These are phyloP conservation scores for Cyberlindnera mississippiensis DNA, from an alignment of 805 yeast genomes.

Conservation along the genomic window DNA sequence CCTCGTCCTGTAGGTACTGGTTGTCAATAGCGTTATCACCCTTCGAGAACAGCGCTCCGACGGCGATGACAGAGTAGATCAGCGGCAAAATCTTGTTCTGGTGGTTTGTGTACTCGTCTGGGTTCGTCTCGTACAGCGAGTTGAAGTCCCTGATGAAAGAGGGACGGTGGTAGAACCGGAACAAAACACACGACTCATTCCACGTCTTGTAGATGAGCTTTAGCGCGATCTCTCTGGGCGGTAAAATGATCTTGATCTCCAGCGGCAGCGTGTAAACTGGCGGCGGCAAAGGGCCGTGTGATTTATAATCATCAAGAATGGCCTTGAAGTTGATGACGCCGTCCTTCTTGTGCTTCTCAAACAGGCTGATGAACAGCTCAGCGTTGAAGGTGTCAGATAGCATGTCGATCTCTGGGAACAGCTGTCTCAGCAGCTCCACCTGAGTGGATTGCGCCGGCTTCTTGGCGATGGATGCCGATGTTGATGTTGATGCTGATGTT, in stretches of 20 bases:
- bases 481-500: neutral
- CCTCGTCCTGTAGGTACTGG: constrained; percentile 50
- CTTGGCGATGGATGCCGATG: constrained; percentile 4
- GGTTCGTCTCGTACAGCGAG: constrained; percentile 72
- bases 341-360: constrained; percentile 17
- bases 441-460: constrained; percentile 6
- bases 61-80: constrained; percentile 80
- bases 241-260: constrained; percentile 58
- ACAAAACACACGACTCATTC: constrained; percentile 80
- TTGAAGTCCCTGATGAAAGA: constrained; percentile 73
- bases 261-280: constrained; percentile 11
- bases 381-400: constrained; percentile 15
- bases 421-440: constrained; percentile 6
- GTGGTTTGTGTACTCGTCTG: constrained; percentile 66
- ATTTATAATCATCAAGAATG: constrained; percentile 16
- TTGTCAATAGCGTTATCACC: constrained; percentile 30
- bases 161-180: constrained; percentile 85
- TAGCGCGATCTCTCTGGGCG: constrained; percentile 72
- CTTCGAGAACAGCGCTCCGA: constrained; percentile 71
- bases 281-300: neutral
- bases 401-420: constrained; percentile 21
- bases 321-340: constrained; percentile 20
- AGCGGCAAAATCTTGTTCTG: constrained; percentile 80
- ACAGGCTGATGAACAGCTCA: constrained; percentile 16
- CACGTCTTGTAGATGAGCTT: constrained; percentile 74